These are phyloP conservation scores for Cyberlindnera xishuangbannaensis DNA, from an alignment of 805 yeast genomes.

Conservation along the genomic window DNA sequence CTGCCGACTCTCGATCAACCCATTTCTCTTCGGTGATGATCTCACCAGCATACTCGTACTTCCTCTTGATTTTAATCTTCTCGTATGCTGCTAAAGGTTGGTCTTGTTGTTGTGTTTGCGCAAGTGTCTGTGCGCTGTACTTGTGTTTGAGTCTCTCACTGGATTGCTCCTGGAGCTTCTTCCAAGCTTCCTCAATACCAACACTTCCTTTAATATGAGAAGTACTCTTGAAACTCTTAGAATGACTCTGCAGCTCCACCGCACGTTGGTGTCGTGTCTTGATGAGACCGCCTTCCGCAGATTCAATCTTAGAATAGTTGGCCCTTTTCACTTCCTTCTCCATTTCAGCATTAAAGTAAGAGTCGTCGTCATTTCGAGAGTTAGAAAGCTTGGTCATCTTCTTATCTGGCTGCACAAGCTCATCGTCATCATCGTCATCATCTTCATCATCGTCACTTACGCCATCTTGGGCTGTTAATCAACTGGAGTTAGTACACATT, in stretches of 20 bases:
- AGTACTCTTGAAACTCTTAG: slow-evolving; percentile 18
- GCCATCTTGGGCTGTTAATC: slow-evolving; percentile 16
- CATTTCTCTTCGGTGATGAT: slow-evolving; percentile 67
- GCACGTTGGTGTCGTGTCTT: slow-evolving; percentile 63
- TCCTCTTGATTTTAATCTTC: slow-evolving; percentile 64
- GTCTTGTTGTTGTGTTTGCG: no score
- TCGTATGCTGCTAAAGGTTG: slow-evolving; percentile 26
- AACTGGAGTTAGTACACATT: slow-evolving; percentile 2
- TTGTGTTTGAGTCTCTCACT: slow-evolving; percentile 21
- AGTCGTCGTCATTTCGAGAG: slow-evolving; percentile 29
- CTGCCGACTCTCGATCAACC: slow-evolving; percentile 76
- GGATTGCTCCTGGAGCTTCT: slow-evolving; percentile 38
- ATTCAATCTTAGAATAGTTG: slow-evolving; percentile 48
- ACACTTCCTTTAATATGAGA: slow-evolving; percentile 19
- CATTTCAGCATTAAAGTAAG: slow-evolving; percentile 30
- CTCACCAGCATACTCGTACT: slow-evolving; percentile 88
- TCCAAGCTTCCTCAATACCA: slow-evolving; percentile 51
- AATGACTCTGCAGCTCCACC: slow-evolving; percentile 33
- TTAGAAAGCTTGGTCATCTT: no score
- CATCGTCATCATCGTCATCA: slow-evolving; percentile 20
- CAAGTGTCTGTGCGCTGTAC: slow-evolving; percentile 15
- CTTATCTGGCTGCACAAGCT: slow-evolving; percentile 17
- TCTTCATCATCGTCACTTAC: slow-evolving; percentile 10
- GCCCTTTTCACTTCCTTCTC: slow-evolving; percentile 27
- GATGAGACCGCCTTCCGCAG: slow-evolving; percentile 55